Conservation (phyloP, 805 yeast species). For the Saturnispora silvae region DNA sequence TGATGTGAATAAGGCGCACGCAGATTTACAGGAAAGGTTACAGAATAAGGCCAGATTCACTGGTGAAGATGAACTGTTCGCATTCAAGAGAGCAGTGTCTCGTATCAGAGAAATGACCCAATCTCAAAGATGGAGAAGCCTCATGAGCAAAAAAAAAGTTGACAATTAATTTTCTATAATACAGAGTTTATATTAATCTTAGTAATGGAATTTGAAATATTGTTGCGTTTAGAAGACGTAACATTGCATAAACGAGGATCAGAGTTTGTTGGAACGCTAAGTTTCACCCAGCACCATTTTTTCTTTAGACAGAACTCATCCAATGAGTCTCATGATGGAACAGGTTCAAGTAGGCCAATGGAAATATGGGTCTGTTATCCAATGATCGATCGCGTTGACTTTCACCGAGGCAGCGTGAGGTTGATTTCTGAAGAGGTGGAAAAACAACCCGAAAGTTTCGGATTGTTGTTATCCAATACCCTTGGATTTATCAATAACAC, state of each 20-base stretch:
- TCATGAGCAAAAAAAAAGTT: constrained; percentile 19
- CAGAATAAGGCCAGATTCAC: constrained; percentile 48
- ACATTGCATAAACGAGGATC: constrained; percentile 49
- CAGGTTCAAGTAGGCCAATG: constrained; percentile 25
- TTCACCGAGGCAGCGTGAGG: constrained; percentile 43
- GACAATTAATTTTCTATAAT: neutral
- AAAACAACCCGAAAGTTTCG: constrained; percentile 1
- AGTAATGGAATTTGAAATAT: constrained; percentile 49
- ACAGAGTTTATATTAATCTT: no score
- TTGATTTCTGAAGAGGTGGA: constrained; percentile 7
- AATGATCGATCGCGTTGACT: constrained; percentile 52
- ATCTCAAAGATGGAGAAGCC: constrained; percentile 34
- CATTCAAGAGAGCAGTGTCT: constrained; percentile 60
- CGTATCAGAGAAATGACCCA: constrained; percentile 37
- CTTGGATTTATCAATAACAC: constrained; percentile 4
- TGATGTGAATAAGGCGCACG: constrained; percentile 14
- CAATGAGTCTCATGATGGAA: no score
- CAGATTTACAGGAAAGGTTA: constrained; percentile 28
- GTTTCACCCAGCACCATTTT: constrained; percentile 65
- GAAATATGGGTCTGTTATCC: constrained; percentile 95
- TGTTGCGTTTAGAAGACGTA: constrained; percentile 37
- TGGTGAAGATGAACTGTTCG: constrained; percentile 70
- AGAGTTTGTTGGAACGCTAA: constrained; percentile 47
- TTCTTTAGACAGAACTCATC: constrained; percentile 43
- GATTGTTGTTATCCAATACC: constrained; percentile 5